Base-by-base conservation (phyloP, 345 rosid species). In the Litchi chinensis region DNA sequence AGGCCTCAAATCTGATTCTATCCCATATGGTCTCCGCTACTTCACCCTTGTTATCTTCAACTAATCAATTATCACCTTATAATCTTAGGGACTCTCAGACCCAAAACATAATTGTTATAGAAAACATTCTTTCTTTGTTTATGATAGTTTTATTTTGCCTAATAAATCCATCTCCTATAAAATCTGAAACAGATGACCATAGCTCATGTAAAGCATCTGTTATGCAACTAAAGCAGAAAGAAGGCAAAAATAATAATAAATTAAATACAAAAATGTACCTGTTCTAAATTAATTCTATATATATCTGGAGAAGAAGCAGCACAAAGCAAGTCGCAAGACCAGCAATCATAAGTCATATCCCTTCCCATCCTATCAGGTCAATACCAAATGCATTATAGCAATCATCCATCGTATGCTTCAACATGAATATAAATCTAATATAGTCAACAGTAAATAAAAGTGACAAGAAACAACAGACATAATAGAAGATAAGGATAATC, bases 301-400 rank as follows among this genome's bases (percentile, higher is more conserved):
- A 94, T 64, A 82, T 94, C 97, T 71, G 99, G 91, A 57, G 98
- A 94, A n/a, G 97, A 94, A 71, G 98, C 98, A 83, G 98, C 98
- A 78, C 99, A 96, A 73, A 96, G 89, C 84, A 96, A 87, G 91
- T 96, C 99, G 87, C 97, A 96, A 37, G 99, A 90, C 97, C 98
- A 93, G 85, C 77, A 74, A 84, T 94, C 95, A 85, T 94, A 94
- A 18, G 90, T 72, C 80, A 93, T 91, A 77, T 94, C 93, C 82
- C 98, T 94, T 70, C 99, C 99, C 98, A 94, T 93, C 87, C 98
- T 96, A 86, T 57, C 37, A 71, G 28, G 64, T 11, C 24, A 79
- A 74, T 6, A 81, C 9, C 13, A 66, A 64, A 66, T 3, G 68
- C 41, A 68, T 1, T 37, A 16, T 44, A 39, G 62, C 60, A 69